Base-by-base conservation (phyloP, 2,329 filamentous ascomycete species). In the Knoxdaviesia proteae region DNA sequence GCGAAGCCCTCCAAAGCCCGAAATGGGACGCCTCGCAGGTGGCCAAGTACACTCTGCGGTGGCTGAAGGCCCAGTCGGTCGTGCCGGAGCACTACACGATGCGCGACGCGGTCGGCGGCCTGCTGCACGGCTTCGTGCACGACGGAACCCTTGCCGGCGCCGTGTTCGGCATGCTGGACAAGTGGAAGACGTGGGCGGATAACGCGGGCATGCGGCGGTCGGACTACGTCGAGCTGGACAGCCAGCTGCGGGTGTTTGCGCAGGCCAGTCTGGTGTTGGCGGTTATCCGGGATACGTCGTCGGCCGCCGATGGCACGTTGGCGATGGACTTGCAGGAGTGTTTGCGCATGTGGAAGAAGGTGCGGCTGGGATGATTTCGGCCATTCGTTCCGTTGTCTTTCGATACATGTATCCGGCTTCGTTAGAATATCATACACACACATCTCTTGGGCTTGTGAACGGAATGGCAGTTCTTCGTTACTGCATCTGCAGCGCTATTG, bases 291-390 rank as follows among this genome's bases (percentile, higher is more conserved):
- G 65, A 65, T 39, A 60, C 65, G 0, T 58, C 63, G 2, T 54
- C 52, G 2, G 66, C 62, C 0, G 48, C 59, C 33, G 66, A 69
- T 48, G 68, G 67, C 1, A 63, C 63, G 1, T 45, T 71, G 43
- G 57, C 64, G 4, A 58, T 64, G 55, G 68, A 74, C 41, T 49
- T 74, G 51, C 68, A 71, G 51, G 68, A 74, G 48, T 71, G 68
- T 44, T 48, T 73, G 48, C 51, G 61, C 9, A 60, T 71, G 52
- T 73, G 68, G 69, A 64, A 58, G 47, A 64, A 61, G 42, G 66
- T 73, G 7, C 55, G 69, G 39, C 52, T 72, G 8, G 69, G 69
- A 5, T 69, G 50, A 39, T 40, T 20, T 20, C 20, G 20, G 20
- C 3, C 20, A 20, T 20, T 3, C 2, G 20, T 20, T 20, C 20